Evolutionary conservation across 805 yeast genomes (phyloP).

Genomic region (Sporopachydermia lactativora): DNA sequence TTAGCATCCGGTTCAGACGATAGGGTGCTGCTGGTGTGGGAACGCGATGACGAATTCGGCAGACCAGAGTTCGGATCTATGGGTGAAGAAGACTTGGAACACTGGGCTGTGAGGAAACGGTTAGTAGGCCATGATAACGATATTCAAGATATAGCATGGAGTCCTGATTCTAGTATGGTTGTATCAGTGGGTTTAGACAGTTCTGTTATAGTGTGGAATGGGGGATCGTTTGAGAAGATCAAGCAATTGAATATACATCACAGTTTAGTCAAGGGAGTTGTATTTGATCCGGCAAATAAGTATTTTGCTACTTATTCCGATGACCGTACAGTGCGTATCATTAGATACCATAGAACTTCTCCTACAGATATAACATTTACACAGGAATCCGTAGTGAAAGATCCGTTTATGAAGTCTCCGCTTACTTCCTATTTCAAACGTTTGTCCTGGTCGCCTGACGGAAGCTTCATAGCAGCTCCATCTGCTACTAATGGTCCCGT

Average conservation of each 20-base stretch:
- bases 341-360: slow-evolving; percentile 67
- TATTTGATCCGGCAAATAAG: slow-evolving; percentile 96
- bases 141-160: slow-evolving; percentile 96
- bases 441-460: slow-evolving; percentile 86
- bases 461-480: slow-evolving; percentile 75
- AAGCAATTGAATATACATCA: slow-evolving; percentile 87
- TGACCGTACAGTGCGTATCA: slow-evolving; percentile 80
- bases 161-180: slow-evolving; percentile 81
- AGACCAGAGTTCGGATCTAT: slow-evolving; percentile 49
- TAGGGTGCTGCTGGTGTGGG: slow-evolving; percentile 84
- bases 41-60: slow-evolving; percentile 60
- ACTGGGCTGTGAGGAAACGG: slow-evolving; percentile 88
- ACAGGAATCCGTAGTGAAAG: slow-evolving; percentile 67
- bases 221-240: slow-evolving; percentile 77
- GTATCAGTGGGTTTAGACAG: slow-evolving; percentile 94
- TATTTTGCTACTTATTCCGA: slow-evolving; percentile 96
- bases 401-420: slow-evolving; percentile 83
- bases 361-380: slow-evolving; percentile 63
- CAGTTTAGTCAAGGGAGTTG: slow-evolving; percentile 91
- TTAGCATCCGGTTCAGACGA: slow-evolving; percentile 95
- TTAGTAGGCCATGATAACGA: slow-evolving; percentile 96
- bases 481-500: slow-evolving; percentile 79
- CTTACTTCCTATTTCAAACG: slow-evolving; percentile 81
- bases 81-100: slow-evolving; percentile 60
- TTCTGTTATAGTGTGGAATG: slow-evolving; percentile 88